These are phyloP conservation scores for Aspergillus ochraceus DNA, from an alignment of 2,329 filamentous ascomycete species.

Conservation along the genomic window DNA sequence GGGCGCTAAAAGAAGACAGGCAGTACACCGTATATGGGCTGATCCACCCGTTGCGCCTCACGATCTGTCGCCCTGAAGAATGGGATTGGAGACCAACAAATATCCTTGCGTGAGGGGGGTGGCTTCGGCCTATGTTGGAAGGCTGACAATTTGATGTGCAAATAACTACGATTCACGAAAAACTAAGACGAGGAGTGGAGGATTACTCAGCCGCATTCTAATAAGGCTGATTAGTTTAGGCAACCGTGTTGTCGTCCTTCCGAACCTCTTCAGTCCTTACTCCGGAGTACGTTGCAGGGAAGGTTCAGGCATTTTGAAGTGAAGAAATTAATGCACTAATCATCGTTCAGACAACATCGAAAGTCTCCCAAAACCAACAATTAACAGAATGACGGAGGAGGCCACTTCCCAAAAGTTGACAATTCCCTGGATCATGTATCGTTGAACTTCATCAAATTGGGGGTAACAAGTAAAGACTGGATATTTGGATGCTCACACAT, in stretches of 20 bases:
- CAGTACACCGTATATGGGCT: no score
- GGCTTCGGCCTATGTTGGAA: not conserved
- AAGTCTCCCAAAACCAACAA: not conserved
- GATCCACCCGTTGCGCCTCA: not conserved
- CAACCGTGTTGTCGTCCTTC: slow-evolving; percentile 5
- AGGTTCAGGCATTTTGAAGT: no score
- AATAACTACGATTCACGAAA: not conserved
- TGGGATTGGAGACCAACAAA: not conserved
- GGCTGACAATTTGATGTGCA: not conserved
- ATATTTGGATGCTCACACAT: not conserved
- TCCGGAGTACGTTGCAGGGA: no score
- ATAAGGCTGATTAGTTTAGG: slow-evolving; percentile 8
- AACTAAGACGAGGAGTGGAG: not conserved
- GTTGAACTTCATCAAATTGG: not conserved
- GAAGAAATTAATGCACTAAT: not conserved
- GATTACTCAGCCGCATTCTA: slow-evolving; percentile 6
- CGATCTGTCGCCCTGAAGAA: not conserved
- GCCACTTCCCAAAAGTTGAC: not conserved
- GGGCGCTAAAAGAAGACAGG: slow-evolving; percentile 1
- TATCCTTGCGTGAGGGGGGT: not conserved
- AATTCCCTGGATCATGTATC: not conserved
- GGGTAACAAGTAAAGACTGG: not conserved
- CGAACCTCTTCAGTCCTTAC: not conserved
- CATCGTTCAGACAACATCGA: not conserved
- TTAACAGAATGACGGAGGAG: not conserved